Base-by-base conservation (phyloP, 495 filamentous ascomycete genomes). In the Tetracladium marchalianum region DNA sequence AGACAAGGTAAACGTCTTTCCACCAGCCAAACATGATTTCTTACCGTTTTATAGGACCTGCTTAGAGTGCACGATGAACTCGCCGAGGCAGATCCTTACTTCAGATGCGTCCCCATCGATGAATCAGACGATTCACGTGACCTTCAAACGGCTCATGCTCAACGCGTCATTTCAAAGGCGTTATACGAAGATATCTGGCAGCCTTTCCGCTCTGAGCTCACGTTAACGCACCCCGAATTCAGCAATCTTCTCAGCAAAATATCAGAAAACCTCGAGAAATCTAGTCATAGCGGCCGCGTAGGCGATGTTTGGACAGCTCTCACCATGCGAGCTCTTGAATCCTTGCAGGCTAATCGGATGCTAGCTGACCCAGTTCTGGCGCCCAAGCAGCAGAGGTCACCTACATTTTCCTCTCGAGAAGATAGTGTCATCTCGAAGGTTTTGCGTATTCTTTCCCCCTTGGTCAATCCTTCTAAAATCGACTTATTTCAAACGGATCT, bases 191-290 rank as follows among this genome's bases (percentile, higher is more conserved):
- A 43, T 35, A 36, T 54, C 34, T 54, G 52, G 52, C 41, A 54
- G 34, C 52, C 52, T 39, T 50, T 54, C 40, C 46, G 44, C 38
- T 54, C 43, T 18, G 52, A 54, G 33, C 40, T 37, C 18, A 43
- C 47, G 1, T 2, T 35, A n/a, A 32, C 9, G 17, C 6, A 40
- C 12, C 37, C 41, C 19, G 34, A 50, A 0, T 24, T 46, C 27
- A 24, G 39, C 13, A 34, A 22, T 22, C 10, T 50, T 19, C 47
- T 54, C 31, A 6, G 10, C 36, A 38, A 43, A 5, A 44, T 54
- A 35, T 43, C 34, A 9, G n/a, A 32, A 4, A 39, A 43, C 31
- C 42, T 54, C 27, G 42, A 35, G 8, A 44, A 41, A 49, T 16
- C 44, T 35, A 43, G 17, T 15, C 22, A 27, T 27, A 27, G 22